Percentiles rank a stretch among this genome's conserved stretches.
phyloP scores from a whole-genome alignment of 257 asterid species.

The Plantago ovata region DNA sequence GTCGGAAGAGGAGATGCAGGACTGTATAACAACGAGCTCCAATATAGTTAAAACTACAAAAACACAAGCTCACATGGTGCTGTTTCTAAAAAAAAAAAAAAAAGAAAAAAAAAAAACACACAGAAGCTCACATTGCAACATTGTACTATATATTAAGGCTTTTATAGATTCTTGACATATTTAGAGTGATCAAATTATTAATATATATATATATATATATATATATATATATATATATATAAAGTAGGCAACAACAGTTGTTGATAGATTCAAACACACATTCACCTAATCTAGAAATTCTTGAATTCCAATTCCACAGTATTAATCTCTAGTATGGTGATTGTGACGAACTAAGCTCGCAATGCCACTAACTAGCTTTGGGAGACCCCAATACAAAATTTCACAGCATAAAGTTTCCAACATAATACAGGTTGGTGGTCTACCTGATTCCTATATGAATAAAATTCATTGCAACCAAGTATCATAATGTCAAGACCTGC shows the following conservation, averaged over 20 bases:
- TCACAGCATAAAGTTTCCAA: conserved; percentile 13
- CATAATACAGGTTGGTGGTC: conserved; percentile 16
- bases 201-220: no score
- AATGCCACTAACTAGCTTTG: neutral
- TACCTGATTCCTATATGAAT: conserved; percentile 94
- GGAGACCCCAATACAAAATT: neutral
- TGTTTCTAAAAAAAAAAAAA: no score
- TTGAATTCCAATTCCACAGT: neutral
- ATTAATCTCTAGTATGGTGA: neutral
- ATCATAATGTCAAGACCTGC: conserved; percentile 94
- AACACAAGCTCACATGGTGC: no score
- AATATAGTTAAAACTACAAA: no score
- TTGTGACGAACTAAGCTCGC: conserved; percentile 12
- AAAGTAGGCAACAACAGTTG: neutral
- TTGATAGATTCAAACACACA: neutral
- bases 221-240: no score
- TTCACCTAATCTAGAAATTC: neutral
- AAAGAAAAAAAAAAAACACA: no score
- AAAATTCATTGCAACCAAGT: conserved; percentile 89
- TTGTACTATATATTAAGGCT: neutral
- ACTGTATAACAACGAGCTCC: no score
- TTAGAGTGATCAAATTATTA: neutral
- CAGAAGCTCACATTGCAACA: neutral
- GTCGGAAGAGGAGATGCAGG: no score
- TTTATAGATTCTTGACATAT: conserved; percentile 1